Conservation (phyloP, 805 yeast genomes). For the Pichia thaimueangensis region DNA sequence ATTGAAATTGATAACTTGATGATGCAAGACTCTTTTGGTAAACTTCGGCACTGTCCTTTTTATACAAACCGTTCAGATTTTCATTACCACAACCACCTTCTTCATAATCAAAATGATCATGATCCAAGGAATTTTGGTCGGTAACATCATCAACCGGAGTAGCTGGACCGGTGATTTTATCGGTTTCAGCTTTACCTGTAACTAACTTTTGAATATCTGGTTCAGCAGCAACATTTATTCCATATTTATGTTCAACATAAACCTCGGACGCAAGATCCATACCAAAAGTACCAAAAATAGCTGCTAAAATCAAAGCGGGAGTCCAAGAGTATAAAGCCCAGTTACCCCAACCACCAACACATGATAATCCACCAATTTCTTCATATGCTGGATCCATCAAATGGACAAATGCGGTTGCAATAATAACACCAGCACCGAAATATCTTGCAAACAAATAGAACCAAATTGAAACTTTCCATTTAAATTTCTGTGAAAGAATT, state of each 20-base stretch:
- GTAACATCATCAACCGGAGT: conserved; percentile 11
- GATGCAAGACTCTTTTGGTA: conserved; percentile 13
- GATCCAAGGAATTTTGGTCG: neutral
- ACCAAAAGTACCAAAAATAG: conserved; percentile 39
- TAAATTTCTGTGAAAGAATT: conserved; percentile 44
- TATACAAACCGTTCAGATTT: neutral
- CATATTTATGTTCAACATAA: conserved; percentile 30
- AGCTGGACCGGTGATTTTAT: too few relatives aligned
- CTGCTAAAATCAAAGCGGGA: conserved; percentile 41
- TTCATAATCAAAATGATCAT: too few relatives aligned
- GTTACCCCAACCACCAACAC: conserved; percentile 54
- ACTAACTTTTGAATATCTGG: conserved; percentile 15
- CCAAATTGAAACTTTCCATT: conserved; percentile 46
- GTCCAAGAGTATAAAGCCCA: conserved; percentile 45
- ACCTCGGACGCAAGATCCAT: conserved; percentile 39
- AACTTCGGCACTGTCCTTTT: conserved; percentile 11
- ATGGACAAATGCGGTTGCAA: conserved; percentile 76
- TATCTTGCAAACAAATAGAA: conserved; percentile 59
- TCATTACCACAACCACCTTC: too few relatives aligned
- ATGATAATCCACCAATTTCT: conserved; percentile 42
- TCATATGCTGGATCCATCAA: conserved; percentile 60
- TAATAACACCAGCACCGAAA: conserved; percentile 75
- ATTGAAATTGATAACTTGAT: conserved; percentile 9
- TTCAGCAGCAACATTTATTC: conserved; percentile 12
- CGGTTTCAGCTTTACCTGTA: conserved; percentile 30